A percentile compares a stretch with the other conserved stretches of the same genome.
These are phyloP conservation scores for Phytophthora megakarya DNA, from an alignment of 352 stramenopile genomes.

Conservation along the genomic window DNA sequence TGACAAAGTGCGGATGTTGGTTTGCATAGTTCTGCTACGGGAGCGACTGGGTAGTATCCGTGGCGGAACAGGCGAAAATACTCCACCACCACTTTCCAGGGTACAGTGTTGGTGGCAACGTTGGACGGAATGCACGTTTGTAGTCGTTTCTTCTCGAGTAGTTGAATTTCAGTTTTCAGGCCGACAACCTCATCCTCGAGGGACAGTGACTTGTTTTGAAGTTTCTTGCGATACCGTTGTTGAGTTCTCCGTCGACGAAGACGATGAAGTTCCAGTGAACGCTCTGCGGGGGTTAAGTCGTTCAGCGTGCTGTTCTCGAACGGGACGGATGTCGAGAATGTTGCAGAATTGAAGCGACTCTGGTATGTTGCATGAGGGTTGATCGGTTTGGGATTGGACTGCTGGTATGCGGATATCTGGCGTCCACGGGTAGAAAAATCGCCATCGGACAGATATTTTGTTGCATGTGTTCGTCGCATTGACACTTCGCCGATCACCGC, in stretches of 20 bases:
- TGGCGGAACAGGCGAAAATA: constrained; percentile 20
- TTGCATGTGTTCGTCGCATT: background rate
- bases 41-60: background rate
- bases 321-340: too few species aligned
- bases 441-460: background rate
- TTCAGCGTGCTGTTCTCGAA: background rate
- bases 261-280: background rate
- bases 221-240: constrained; percentile 14
- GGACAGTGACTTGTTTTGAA: background rate
- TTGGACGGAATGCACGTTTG: background rate
- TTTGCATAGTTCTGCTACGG: background rate
- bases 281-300: background rate
- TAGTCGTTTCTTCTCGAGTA: background rate
- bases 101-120: background rate
- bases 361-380: too few species aligned
- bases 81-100: constrained; percentile 6
- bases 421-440: background rate
- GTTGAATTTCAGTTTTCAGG: background rate
- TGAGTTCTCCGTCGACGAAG: constrained; percentile 3
- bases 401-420: too few species aligned
- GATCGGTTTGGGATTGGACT: too few species aligned
- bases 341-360: too few species aligned
- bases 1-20: background rate
- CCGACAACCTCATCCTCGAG: background rate
- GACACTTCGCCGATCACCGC: background rate